phyloP scores from a whole-genome alignment of 2,329 filamentous ascomycete genomes.

The Cucurbitaria berberidis region DNA sequence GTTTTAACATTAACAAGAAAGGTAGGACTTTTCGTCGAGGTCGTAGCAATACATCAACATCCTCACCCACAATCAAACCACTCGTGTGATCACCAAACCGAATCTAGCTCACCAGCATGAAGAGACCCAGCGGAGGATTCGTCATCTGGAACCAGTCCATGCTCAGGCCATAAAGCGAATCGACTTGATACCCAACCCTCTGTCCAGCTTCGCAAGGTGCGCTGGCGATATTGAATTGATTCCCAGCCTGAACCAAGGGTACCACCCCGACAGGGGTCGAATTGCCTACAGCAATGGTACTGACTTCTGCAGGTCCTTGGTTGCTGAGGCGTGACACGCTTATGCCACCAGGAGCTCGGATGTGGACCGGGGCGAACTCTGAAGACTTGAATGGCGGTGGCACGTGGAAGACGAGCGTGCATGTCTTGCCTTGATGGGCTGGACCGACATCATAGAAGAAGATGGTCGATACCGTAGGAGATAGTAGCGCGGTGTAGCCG shows the following conservation, averaged over 20 bases:
- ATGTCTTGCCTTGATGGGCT: conserved; percentile 50
- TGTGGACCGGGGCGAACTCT: conserved; percentile 44
- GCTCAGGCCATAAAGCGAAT: conserved; percentile 28
- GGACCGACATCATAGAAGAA: conserved; percentile 57
- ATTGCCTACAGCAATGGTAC: not conserved
- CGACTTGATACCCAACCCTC: conserved; percentile 29
- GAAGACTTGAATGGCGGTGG: conserved; percentile 44
- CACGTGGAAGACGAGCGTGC: conserved; percentile 57
- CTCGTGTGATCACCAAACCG: conserved; percentile 2
- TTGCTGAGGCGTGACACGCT: conserved; percentile 31
- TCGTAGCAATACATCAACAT: conserved; percentile 8
- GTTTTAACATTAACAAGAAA: conserved; percentile 16
- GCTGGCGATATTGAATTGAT: conserved; percentile 29
- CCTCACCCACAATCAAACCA: not conserved
- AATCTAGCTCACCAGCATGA: conserved; percentile 20
- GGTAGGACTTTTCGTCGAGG: conserved; percentile 2
- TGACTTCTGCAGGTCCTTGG: conserved; percentile 4
- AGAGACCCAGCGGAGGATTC: conserved; percentile 29
- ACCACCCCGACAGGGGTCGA: conserved; percentile 20
- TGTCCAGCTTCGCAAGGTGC: conserved; percentile 33
- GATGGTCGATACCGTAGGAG: conserved; percentile 46
- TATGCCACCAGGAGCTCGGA: conserved; percentile 44
- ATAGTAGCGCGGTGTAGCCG: conserved; percentile 50
- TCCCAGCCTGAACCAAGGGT: conserved; percentile 15
- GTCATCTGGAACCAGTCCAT: conserved; percentile 40